These are phyloP conservation scores for Nakaseomyces glabratus DNA, from an alignment of 1,139 yeast genomes.

Conservation along the genomic window DNA sequence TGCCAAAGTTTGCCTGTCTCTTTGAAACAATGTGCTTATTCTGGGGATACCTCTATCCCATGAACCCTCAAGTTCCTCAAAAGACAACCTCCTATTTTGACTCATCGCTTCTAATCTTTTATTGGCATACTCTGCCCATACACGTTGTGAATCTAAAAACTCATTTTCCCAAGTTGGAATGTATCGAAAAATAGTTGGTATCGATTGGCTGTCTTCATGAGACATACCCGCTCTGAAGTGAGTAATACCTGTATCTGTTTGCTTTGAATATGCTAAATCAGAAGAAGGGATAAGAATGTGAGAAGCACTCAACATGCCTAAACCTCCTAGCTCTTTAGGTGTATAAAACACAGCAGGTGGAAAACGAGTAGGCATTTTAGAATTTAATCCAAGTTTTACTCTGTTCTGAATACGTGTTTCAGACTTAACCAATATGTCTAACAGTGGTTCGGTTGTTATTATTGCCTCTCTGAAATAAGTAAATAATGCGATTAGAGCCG, in stretches of 20 bases:
- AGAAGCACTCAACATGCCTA: conserved; percentile 96
- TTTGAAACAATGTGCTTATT: conserved; percentile 88
- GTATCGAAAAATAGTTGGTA: conserved; percentile 90
- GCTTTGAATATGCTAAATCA: conserved; percentile 83
- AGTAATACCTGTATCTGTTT: conserved; percentile 89
- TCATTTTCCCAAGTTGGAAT: conserved; percentile 97
- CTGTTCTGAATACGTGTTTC: conserved; percentile 92
- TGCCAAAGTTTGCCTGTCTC: conserved; percentile 89
- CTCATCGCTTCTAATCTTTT: conserved; percentile 82
- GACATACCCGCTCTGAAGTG: conserved; percentile 94
- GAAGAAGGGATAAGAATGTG: conserved; percentile 92
- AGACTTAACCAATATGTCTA: conserved; percentile 78
- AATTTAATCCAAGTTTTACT: conserved; percentile 88
- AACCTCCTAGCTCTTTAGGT: conserved; percentile 93
- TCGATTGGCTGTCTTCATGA: conserved; percentile 65
- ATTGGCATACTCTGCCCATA: conserved; percentile 95
- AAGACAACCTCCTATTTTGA: conserved; percentile 76
- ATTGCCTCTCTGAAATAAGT: conserved; percentile 92
- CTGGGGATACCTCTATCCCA: conserved; percentile 98
- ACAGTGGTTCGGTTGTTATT: conserved; percentile 65
- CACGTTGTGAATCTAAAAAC: conserved; percentile 86
- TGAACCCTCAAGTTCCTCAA: conserved; percentile 85
- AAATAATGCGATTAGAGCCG: conserved; percentile 77
- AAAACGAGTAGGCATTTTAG: conserved; percentile 97
- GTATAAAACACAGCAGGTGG: conserved; percentile 99